phyloP scores from a whole-genome alignment of 2,329 filamentous ascomycete species.

The Penicillium griseofulvum region DNA sequence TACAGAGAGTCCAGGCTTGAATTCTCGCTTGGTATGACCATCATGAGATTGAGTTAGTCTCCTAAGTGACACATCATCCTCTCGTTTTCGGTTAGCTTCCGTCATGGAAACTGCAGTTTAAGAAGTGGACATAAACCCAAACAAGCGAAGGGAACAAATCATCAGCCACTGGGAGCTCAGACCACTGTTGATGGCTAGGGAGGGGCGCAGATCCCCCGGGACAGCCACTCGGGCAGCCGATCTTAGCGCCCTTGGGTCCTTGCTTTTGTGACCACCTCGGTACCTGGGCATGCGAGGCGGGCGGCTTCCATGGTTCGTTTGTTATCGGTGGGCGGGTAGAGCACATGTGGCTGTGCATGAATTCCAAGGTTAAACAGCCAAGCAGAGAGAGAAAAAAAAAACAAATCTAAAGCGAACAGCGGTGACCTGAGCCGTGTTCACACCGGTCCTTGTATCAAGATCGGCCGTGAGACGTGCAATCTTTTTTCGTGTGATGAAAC shows the following conservation, averaged over 20 bases:
- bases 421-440: not conserved
- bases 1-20: not conserved
- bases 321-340: not conserved
- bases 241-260: slow-evolving; percentile 12
- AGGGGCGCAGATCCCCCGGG: slow-evolving; percentile 16
- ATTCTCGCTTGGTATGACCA: not conserved
- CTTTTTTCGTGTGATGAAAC: not conserved
- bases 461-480: not conserved
- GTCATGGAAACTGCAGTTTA: not conserved
- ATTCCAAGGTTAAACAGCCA: not conserved
- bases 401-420: not conserved
- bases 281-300: not conserved
- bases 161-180: not conserved
- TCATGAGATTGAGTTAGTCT: not conserved
- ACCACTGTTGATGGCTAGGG: not conserved
- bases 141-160: not conserved
- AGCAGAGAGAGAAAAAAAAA: not conserved
- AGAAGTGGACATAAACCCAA: not conserved
- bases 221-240: slow-evolving; percentile 12
- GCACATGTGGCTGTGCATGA: not conserved
- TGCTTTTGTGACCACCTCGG: not conserved
- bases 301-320: not conserved
- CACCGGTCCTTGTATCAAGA: not conserved
- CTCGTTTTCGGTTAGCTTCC: not conserved
- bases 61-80: not conserved